phyloP scores from a whole-genome alignment of 768 basidiomycete species.

The Mycena crocata region DNA sequence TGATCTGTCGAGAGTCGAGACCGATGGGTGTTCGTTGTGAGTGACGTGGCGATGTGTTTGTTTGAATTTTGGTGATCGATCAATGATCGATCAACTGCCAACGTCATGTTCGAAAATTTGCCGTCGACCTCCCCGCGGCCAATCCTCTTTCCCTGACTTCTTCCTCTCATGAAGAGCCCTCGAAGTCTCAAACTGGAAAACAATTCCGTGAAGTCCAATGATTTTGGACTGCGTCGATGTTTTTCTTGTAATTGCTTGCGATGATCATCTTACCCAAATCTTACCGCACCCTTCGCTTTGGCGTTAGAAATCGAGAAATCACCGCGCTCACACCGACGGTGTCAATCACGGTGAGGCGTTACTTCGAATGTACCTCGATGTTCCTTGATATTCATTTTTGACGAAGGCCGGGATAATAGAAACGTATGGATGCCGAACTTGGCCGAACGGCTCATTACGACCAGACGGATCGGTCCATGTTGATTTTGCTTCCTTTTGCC shows the following conservation, averaged over 20 bases:
- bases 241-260: not conserved
- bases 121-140: not conserved
- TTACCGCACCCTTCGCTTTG: too few relatives aligned
- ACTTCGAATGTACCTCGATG: slow-evolving; percentile 22
- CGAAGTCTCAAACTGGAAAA: not conserved
- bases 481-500: not conserved
- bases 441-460: slow-evolving; percentile 12
- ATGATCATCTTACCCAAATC: not conserved
- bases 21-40: too few relatives aligned
- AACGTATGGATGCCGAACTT: too few relatives aligned
- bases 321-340: slow-evolving; percentile 9
- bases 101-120: not conserved
- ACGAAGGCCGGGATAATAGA: not conserved
- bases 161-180: not conserved
- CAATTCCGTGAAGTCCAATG: too few relatives aligned
- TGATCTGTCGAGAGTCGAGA: too few relatives aligned
- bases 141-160: not conserved
- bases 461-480: not conserved
- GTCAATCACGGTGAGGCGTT: slow-evolving; percentile 23
- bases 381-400: slow-evolving; percentile 19
- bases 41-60: not conserved
- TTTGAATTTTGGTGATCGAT: not conserved
- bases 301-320: not conserved
- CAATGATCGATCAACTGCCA: not conserved
- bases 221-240: too few relatives aligned